A percentile compares a stretch with the other conserved stretches of the same genome.
phyloP scores from a whole-genome alignment of 495 filamentous ascomycete species.

The Neurospora sp. region DNA sequence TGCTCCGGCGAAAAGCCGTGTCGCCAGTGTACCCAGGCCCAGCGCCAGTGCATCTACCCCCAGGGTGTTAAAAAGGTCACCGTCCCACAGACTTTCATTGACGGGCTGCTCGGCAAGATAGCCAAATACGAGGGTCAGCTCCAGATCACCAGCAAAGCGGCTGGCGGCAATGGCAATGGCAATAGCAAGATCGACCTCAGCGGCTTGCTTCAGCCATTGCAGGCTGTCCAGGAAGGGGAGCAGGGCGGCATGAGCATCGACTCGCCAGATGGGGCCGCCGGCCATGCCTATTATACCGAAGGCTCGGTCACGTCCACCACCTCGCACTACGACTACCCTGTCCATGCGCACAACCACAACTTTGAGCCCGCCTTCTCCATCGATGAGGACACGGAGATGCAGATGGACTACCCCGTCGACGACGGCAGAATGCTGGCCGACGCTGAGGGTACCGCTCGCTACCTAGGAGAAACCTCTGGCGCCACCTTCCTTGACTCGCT shows the following conservation, averaged over 20 bases:
- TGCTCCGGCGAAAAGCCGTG: slow-evolving; percentile 32
- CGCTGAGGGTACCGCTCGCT: slow-evolving; percentile 21
- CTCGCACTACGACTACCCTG: neutral
- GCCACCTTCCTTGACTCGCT: slow-evolving; percentile 29
- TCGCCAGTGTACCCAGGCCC: slow-evolving; percentile 17
- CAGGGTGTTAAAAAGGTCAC: slow-evolving; percentile 17
- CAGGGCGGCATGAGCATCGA: neutral
- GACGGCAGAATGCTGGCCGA: slow-evolving; percentile 27
- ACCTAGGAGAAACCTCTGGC: slow-evolving; percentile 30
- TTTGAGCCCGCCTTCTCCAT: neutral
- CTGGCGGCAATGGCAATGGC: slow-evolving; percentile 7
- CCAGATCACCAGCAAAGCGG: slow-evolving; percentile 3
- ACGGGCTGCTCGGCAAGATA: slow-evolving; percentile 17
- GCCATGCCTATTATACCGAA: neutral
- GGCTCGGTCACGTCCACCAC: slow-evolving; percentile 1
- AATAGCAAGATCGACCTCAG: slow-evolving; percentile 4
- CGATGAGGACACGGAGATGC: slow-evolving; percentile 8
- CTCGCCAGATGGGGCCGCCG: neutral
- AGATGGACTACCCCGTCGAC: neutral
- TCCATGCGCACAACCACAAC: neutral
- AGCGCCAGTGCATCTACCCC: slow-evolving; percentile 27
- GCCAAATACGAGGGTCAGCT: slow-evolving; percentile 12
- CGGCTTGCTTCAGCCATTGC: neutral
- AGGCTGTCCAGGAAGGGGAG: slow-evolving; percentile 1
- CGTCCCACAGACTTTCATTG: slow-evolving; percentile 18